Conservation (phyloP, 495 filamentous ascomycete genomes). For the Hypoxylon intermedium region DNA sequence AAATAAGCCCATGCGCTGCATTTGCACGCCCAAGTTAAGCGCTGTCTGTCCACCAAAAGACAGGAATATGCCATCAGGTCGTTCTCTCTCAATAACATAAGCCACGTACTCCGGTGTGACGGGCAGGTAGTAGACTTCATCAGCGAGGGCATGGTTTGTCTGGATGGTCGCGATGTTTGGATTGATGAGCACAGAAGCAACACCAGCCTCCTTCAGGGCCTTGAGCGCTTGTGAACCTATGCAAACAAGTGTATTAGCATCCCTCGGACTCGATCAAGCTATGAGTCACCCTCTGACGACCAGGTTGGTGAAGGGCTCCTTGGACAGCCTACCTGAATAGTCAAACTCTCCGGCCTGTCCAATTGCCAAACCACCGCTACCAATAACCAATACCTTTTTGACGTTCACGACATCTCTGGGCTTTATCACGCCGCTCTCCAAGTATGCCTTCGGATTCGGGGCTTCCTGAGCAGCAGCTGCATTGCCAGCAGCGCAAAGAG, state of each 20-base stretch:
- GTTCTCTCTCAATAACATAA: constrained; percentile 94
- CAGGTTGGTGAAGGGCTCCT: constrained; percentile 40
- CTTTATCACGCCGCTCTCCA: constrained; percentile 83
- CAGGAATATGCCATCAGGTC: constrained; percentile 94
- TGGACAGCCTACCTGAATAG: constrained; percentile 76
- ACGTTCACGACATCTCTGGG: constrained; percentile 82
- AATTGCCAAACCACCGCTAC: constrained; percentile 94
- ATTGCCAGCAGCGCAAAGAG: constrained; percentile 38
- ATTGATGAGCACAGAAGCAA: constrained; percentile 95
- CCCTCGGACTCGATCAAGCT: constrained; percentile 2
- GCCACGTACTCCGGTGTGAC: constrained; percentile 95
- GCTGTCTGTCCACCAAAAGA: constrained; percentile 98
- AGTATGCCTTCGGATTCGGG: constrained; percentile 85
- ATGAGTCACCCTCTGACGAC: constrained; percentile 43
- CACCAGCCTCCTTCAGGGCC: constrained; percentile 96
- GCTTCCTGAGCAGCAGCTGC: constrained; percentile 62
- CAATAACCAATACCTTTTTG: constrained; percentile 97
- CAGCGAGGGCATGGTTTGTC: constrained; percentile 91
- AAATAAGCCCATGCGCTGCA: constrained; percentile 95
- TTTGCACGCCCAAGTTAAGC: constrained; percentile 94
- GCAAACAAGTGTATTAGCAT: constrained; percentile 10
- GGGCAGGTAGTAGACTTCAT: constrained; percentile 98
- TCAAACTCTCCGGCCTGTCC: constrained; percentile 99
- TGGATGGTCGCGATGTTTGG: constrained; percentile 99
- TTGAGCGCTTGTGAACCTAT: constrained; percentile 94